Percentiles rank a stretch among this genome's conserved stretches.
Evolutionary conservation across 2,329 filamentous ascomycete species (phyloP).

Genomic region (Anthostomella pinea): DNA sequence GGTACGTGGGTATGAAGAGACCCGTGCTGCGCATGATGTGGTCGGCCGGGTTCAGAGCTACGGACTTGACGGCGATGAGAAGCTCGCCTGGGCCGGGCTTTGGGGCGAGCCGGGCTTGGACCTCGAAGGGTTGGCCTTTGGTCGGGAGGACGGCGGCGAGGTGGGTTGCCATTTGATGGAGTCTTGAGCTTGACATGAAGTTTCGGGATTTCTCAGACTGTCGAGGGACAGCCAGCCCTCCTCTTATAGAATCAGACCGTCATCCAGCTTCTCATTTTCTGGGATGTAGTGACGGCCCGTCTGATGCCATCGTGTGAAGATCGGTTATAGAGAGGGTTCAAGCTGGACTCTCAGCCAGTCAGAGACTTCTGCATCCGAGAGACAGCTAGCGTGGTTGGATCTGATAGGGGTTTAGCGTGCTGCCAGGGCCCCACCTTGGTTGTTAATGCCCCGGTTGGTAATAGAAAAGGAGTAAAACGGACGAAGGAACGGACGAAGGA

Average conservation of each 20-base stretch:
- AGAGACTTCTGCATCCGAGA: slow-evolving; percentile 11
- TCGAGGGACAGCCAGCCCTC: too few species aligned
- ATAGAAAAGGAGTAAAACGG: too few species aligned
- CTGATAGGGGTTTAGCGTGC: slow-evolving; percentile 12
- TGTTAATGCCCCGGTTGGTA: too few species aligned
- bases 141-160: slow-evolving; percentile 37
- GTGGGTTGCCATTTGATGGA: slow-evolving; percentile 39
- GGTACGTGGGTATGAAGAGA: slow-evolving; percentile 39
- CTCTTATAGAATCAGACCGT: too few species aligned
- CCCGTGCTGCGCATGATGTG: slow-evolving; percentile 39
- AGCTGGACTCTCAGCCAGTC: slow-evolving; percentile 13
- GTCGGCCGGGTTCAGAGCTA: slow-evolving; percentile 50
- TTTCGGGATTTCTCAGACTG: too few species aligned
- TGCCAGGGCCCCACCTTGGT: too few species aligned
- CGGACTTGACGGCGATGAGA: slow-evolving; percentile 44
- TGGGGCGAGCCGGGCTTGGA: slow-evolving; percentile 40
- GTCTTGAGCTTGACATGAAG: too few species aligned
- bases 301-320: too few species aligned
- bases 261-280: too few species aligned
- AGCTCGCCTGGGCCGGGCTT: slow-evolving; percentile 44
- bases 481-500: too few species aligned
- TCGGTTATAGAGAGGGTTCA: too few species aligned
- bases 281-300: too few species aligned
- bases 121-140: slow-evolving; percentile 36
- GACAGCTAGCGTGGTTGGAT: slow-evolving; percentile 10